phyloP scores from a whole-genome alignment of 306 rosid species.

The Potentilla sterilis region DNA sequence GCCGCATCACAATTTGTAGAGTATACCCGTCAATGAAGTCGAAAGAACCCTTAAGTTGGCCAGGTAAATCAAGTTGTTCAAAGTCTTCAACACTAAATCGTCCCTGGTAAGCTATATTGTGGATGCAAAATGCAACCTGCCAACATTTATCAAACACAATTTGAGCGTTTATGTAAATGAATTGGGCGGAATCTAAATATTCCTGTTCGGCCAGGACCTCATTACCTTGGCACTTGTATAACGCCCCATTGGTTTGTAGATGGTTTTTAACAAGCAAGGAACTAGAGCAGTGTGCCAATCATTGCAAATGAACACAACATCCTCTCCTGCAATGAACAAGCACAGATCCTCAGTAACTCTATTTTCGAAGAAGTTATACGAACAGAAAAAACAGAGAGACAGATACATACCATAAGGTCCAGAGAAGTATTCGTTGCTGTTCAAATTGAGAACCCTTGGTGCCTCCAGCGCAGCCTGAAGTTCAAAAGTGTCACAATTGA shows the following conservation, averaged over 20 bases:
- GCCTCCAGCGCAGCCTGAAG: constrained; percentile 53
- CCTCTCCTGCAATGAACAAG: constrained; percentile 39
- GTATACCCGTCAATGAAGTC: constrained; percentile 48
- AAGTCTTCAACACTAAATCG: constrained; percentile 42
- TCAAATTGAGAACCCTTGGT: constrained; percentile 39
- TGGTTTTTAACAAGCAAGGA: constrained; percentile 45
- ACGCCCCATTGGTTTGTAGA: constrained; percentile 40
- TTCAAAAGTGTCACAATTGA: not conserved
- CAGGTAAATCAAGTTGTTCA: constrained; percentile 37
- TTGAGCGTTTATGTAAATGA: constrained; percentile 11
- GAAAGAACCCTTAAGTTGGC: constrained; percentile 38
- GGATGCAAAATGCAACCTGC: constrained; percentile 53
- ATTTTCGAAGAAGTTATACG: not conserved
- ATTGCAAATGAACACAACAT: constrained; percentile 40
- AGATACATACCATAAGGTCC: constrained; percentile 45
- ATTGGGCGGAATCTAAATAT: not conserved
- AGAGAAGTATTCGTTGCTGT: constrained; percentile 39
- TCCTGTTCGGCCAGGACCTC: not conserved
- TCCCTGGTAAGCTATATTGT: constrained; percentile 58
- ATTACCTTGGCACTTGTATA: constrained; percentile 45
- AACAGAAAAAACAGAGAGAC: not conserved
- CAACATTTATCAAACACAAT: not conserved
- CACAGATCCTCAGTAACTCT: not conserved
- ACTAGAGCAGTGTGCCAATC: constrained; percentile 56
- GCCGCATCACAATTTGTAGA: not conserved